A percentile compares a stretch with the other conserved stretches of the same genome.
phyloP scores from a whole-genome alignment of 495 filamentous ascomycete genomes.

The Xylaria castorea region DNA sequence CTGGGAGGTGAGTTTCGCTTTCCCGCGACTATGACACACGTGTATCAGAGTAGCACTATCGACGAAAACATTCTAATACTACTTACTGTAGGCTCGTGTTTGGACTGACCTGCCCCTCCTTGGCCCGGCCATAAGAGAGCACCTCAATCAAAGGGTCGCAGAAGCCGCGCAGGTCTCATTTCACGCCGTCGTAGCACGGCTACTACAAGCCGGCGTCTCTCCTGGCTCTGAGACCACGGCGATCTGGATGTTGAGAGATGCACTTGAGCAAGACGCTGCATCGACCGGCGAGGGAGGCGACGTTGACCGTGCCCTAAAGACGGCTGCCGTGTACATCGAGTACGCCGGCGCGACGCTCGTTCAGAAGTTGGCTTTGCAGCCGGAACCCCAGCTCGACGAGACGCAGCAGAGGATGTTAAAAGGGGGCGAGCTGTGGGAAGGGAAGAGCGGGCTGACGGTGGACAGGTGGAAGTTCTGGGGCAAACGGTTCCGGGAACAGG shows the following conservation, averaged over 20 bases:
- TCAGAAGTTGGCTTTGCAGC: constrained; percentile 28
- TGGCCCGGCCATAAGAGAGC: constrained; percentile 28
- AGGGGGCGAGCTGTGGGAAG: constrained; percentile 32
- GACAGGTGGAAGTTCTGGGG: constrained; percentile 39
- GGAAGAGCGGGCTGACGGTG: constrained; percentile 26
- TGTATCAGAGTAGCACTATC: not conserved
- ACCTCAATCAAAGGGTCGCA: constrained; percentile 22
- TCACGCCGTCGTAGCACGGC: constrained; percentile 36
- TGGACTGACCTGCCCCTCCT: constrained; percentile 37
- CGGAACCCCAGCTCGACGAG: constrained; percentile 29
- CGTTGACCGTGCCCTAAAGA: constrained; percentile 22
- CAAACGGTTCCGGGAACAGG: constrained; percentile 32
- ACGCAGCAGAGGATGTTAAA: constrained; percentile 22
- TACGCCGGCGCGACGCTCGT: constrained; percentile 33
- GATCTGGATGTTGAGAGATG: constrained; percentile 38
- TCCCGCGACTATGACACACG: not conserved
- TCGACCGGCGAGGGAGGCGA: constrained; percentile 2
- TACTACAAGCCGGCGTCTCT: constrained; percentile 32
- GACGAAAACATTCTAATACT: constrained; percentile 2
- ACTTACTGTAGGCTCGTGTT: constrained; percentile 26
- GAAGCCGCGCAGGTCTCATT: constrained; percentile 27
- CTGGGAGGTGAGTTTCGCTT: constrained; percentile 34
- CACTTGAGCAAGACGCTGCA: constrained; percentile 29
- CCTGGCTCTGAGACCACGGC: constrained; percentile 20
- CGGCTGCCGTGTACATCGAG: constrained; percentile 39